These are phyloP conservation scores for Mycena pura DNA, from an alignment of 768 basidiomycete genomes.

Conservation along the genomic window DNA sequence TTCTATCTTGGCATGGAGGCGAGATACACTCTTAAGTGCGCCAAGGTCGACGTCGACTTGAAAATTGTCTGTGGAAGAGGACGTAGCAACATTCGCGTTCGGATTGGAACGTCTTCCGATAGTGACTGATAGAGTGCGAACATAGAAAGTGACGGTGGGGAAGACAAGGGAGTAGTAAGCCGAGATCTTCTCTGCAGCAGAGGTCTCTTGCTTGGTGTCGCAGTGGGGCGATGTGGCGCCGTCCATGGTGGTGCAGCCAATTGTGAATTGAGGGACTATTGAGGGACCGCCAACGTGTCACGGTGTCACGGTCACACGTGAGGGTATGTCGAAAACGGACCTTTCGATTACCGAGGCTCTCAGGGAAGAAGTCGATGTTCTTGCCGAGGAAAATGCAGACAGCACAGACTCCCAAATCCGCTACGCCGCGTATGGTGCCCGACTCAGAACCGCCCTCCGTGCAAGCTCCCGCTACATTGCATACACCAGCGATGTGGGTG, in stretches of 20 bases:
- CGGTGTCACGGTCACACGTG: too few species aligned
- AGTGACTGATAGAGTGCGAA: conserved; percentile 92
- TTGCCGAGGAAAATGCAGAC: conserved; percentile 70
- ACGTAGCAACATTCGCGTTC: conserved; percentile 51
- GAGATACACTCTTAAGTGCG: conserved; percentile 95
- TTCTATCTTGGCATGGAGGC: conserved; percentile 94
- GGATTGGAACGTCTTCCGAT: conserved; percentile 90
- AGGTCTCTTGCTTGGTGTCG: conserved; percentile 24
- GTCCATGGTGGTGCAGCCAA: conserved; percentile 3
- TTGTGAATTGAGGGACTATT: neutral
- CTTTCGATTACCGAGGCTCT: conserved; percentile 44
- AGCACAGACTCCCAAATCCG: conserved; percentile 72
- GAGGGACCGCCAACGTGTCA: too few species aligned
- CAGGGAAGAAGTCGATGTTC: conserved; percentile 56
- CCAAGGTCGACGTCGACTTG: conserved; percentile 92
- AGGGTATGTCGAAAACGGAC: too few species aligned
- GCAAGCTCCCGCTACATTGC: conserved; percentile 77
- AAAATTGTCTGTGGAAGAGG: conserved; percentile 61
- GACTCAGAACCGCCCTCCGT: conserved; percentile 76
- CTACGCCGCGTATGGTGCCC: conserved; percentile 80
- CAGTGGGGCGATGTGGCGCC: conserved; percentile 1
- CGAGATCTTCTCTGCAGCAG: conserved; percentile 71
- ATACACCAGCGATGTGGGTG: conserved; percentile 85
- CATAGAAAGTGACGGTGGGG: conserved; percentile 94
- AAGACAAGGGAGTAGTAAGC: conserved; percentile 96